Percentiles rank a stretch among this genome's conserved stretches.
Evolutionary conservation across 345 rosid genomes (phyloP).

Genomic region (Acer yangbiense): DNA sequence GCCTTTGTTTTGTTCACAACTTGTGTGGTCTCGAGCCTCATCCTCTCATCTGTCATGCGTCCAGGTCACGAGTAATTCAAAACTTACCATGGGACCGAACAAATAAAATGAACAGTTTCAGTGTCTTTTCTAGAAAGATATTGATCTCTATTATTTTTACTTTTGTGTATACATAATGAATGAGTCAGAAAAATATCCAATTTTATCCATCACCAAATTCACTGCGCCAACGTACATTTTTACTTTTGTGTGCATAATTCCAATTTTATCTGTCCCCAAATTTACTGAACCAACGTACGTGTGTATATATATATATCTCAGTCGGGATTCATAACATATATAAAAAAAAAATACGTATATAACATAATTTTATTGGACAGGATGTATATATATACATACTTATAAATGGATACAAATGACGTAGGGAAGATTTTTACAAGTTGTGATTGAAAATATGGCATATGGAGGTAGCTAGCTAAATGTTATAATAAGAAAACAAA

Average conservation of each 20-base stretch:
- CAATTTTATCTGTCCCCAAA: not conserved
- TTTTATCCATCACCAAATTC: not conserved
- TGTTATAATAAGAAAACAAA: not conserved
- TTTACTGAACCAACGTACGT: not conserved
- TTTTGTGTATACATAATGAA: not conserved
- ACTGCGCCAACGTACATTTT: not conserved
- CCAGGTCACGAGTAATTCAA: not conserved
- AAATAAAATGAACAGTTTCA: not conserved
- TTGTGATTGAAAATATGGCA: not conserved
- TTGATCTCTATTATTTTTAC: not conserved
- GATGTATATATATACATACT: too few species aligned
- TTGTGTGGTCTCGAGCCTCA: not conserved
- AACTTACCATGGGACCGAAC: not conserved
- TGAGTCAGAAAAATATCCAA: conserved; percentile 6
- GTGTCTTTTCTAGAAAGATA: not conserved
- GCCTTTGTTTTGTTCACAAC: not conserved
- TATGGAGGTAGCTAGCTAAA: not conserved
- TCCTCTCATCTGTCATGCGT: not conserved
- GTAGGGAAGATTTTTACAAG: too few species aligned
- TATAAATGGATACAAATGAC: too few species aligned
- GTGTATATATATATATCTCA: not conserved
- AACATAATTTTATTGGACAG: not conserved
- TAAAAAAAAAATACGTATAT: too few species aligned
- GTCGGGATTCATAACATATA: too few species aligned
- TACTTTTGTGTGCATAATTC: not conserved